Conservation (phyloP, 2,329 filamentous ascomycete genomes). For the Colletotrichum tropicicola region DNA sequence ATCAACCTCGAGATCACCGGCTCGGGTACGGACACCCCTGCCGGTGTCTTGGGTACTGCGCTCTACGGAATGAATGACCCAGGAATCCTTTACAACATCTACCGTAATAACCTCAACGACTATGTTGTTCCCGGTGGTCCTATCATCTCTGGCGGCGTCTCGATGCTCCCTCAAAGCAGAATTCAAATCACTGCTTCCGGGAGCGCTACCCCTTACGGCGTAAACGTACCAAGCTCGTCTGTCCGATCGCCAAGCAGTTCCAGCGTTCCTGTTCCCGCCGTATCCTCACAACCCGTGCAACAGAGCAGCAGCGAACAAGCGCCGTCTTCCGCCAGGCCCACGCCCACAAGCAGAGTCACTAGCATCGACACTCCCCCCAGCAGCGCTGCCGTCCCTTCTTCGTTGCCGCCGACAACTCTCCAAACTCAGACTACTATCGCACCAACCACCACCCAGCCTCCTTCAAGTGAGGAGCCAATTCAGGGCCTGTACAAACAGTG, state of each 20-base stretch:
- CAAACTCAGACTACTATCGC: background rate
- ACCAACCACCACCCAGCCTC: background rate
- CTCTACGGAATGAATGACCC: constrained; percentile 63
- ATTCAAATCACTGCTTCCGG: constrained; percentile 31
- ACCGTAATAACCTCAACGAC: constrained; percentile 40
- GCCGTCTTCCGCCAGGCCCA: background rate
- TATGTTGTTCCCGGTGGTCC: constrained; percentile 38
- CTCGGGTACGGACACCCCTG: constrained; percentile 53
- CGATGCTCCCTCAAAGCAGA: constrained; percentile 31
- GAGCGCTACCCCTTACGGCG: constrained; percentile 28
- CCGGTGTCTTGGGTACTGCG: constrained; percentile 57
- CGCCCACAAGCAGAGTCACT: background rate
- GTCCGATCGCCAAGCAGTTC: background rate
- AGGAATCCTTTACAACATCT: constrained; percentile 65
- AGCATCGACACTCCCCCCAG: background rate
- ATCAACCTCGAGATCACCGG: constrained; percentile 66
- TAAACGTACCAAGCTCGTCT: background rate
- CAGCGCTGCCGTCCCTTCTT: background rate
- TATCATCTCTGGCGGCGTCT: constrained; percentile 38
- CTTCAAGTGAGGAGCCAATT: background rate
- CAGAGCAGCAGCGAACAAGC: background rate
- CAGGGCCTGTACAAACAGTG: constrained; percentile 19
- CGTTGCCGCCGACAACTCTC: background rate
- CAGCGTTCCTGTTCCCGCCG: background rate
- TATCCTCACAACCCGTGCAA: too few relatives aligned